Conservation (phyloP, 371 early-diverging fungal genomes). For the Mycotypha africana region DNA sequence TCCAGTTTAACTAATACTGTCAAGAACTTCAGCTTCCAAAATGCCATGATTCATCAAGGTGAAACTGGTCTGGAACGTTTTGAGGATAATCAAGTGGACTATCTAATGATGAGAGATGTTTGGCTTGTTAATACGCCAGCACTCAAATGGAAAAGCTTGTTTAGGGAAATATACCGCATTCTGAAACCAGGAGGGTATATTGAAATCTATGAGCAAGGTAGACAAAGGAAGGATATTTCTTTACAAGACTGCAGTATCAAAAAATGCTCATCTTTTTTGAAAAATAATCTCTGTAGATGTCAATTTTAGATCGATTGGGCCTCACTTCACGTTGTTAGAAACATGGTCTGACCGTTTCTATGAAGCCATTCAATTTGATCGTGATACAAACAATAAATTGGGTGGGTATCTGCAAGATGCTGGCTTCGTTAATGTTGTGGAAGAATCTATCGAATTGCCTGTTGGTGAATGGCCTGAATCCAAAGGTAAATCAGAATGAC, state of each 20-base stretch:
- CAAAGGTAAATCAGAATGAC: conserved; percentile 5
- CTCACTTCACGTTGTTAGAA: conserved; percentile 3
- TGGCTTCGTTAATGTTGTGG: conserved; percentile 4
- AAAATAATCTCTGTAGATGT: background rate
- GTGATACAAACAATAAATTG: conserved; percentile 2
- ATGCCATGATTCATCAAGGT: conserved; percentile 13
- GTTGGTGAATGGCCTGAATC: conserved; percentile 22
- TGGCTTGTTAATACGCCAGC: conserved; percentile 22
- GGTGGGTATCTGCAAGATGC: conserved; percentile 2
- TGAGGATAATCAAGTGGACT: conserved; percentile 20
- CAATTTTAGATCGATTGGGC: conserved; percentile 6
- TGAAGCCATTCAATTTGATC: conserved; percentile 8
- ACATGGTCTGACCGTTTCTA: conserved; percentile 4
- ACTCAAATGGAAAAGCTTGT: conserved; percentile 18
- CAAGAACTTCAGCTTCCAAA: conserved; percentile 19
- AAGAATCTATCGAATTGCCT: conserved; percentile 7
- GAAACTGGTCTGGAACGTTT: conserved; percentile 22
- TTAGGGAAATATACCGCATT: conserved; percentile 24
- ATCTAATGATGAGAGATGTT: conserved; percentile 26
- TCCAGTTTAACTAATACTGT: conserved; percentile 4
- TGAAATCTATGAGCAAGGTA: conserved; percentile 17
- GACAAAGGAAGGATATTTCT: background rate
- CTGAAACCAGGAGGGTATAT: conserved; percentile 25
- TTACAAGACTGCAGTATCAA: background rate
- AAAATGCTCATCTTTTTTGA: background rate